These are phyloP conservation scores for Setaria italica DNA, from an alignment of 202 grass and related monocot species.

Conservation along the genomic window DNA sequence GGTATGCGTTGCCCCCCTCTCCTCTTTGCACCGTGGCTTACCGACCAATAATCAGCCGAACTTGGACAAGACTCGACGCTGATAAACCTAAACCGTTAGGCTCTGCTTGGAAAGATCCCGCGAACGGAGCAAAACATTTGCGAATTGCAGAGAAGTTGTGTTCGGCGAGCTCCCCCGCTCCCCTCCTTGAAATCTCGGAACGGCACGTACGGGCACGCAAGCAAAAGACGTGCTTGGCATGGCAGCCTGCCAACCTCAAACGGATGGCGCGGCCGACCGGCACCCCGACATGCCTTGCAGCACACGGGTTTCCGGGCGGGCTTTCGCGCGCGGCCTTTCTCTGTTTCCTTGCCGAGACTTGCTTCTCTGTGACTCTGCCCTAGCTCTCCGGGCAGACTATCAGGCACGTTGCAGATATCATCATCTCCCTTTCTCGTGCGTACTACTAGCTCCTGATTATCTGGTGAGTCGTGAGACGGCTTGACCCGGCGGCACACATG, in stretches of 20 bases:
- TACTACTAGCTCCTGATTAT: neutral
- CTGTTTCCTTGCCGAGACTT: neutral
- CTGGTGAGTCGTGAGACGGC: neutral
- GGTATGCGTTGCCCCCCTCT: too few relatives aligned
- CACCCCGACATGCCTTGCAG: neutral
- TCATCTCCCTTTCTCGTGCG: neutral
- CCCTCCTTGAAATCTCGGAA: neutral
- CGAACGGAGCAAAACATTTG: too few relatives aligned
- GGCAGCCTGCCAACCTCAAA: neutral
- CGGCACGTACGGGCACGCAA: neutral
- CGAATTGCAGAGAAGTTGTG: too few relatives aligned
- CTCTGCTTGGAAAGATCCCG: too few relatives aligned
- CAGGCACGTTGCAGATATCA: neutral
- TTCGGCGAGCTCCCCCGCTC: neutral
- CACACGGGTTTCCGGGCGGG: neutral
- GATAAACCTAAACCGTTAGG: too few relatives aligned
- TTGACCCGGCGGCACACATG: slow-evolving; percentile 18
- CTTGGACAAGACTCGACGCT: too few relatives aligned
- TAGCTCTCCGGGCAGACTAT: neutral
- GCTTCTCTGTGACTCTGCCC: neutral
- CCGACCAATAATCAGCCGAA: neutral
- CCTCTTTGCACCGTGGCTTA: neutral
- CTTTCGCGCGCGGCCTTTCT: neutral
- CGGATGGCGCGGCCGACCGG: neutral
- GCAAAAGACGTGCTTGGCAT: neutral